phyloP scores from a whole-genome alignment of 345 rosid species.

The Anacardium occidentale region DNA sequence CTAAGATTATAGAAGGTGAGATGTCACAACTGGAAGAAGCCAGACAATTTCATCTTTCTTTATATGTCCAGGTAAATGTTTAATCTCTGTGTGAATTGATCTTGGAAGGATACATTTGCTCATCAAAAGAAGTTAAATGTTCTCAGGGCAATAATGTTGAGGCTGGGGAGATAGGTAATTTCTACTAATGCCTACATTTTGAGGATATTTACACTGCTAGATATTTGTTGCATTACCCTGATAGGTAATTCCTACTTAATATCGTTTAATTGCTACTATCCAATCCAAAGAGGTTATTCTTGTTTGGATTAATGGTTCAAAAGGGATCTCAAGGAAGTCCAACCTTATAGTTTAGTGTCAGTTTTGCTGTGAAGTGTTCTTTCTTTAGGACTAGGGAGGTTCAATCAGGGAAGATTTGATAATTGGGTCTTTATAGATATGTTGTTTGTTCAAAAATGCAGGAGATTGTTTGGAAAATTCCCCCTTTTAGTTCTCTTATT shows the following conservation, averaged over 20 bases:
- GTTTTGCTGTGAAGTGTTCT: background rate
- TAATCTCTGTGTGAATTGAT: background rate
- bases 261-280: background rate
- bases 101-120: constrained; percentile 7
- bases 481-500: background rate
- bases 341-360: background rate
- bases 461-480: background rate
- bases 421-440: background rate
- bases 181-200: background rate
- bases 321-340: background rate
- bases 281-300: background rate
- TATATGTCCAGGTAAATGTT: constrained; percentile 41
- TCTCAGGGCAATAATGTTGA: constrained; percentile 28
- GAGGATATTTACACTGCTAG: background rate
- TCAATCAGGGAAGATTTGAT: background rate
- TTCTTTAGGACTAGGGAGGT: constrained; percentile 1
- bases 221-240: background rate
- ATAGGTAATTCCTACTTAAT: background rate
- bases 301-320: background rate
- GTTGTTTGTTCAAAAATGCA: background rate
- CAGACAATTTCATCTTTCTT: constrained; percentile 56
- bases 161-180: constrained; percentile 27
- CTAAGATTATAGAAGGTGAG: constrained; percentile 48
- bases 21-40: constrained; percentile 62
- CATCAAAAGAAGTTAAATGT: constrained; percentile 11